phyloP scores from a whole-genome alignment of 2,329 filamentous ascomycete genomes.

The Trichoderma cornu-damae region DNA sequence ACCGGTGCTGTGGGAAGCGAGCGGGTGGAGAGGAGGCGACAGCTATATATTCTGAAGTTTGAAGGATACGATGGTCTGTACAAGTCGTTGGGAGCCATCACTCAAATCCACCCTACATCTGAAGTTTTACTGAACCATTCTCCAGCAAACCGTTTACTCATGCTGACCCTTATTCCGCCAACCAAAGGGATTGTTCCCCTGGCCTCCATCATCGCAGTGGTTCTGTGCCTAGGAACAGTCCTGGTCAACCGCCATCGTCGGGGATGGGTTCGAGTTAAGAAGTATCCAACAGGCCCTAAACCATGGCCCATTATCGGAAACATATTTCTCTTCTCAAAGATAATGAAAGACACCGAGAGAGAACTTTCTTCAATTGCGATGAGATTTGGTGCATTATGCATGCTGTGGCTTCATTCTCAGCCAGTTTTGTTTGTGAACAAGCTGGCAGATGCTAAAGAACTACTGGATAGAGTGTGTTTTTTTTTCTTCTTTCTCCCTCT shows the following conservation, averaged over 20 bases:
- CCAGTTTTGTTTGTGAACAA: background rate
- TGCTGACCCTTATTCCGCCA: background rate
- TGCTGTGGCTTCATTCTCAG: background rate
- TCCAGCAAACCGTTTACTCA: background rate
- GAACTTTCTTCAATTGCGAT: background rate
- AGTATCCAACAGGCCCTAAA: conserved; percentile 1
- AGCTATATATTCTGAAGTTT: too few relatives aligned
- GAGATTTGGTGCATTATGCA: background rate
- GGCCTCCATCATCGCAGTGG: background rate
- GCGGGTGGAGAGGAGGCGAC: too few relatives aligned
- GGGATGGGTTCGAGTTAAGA: background rate
- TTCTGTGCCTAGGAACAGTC: background rate
- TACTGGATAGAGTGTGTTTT: conserved; percentile 6
- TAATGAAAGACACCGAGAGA: background rate
- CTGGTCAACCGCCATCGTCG: background rate
- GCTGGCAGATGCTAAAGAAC: conserved; percentile 4
- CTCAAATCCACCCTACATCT: too few relatives aligned
- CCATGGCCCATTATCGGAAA: conserved; percentile 12
- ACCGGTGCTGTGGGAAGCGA: too few relatives aligned
- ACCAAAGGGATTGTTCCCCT: background rate
- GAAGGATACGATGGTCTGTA: too few relatives aligned
- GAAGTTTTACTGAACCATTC: too few relatives aligned
- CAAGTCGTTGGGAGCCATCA: background rate
- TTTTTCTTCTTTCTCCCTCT: too few relatives aligned
- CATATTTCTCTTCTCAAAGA: background rate